Conservation (phyloP, 352 stramenopile genomes). For the Phytophthora kernoviae region DNA sequence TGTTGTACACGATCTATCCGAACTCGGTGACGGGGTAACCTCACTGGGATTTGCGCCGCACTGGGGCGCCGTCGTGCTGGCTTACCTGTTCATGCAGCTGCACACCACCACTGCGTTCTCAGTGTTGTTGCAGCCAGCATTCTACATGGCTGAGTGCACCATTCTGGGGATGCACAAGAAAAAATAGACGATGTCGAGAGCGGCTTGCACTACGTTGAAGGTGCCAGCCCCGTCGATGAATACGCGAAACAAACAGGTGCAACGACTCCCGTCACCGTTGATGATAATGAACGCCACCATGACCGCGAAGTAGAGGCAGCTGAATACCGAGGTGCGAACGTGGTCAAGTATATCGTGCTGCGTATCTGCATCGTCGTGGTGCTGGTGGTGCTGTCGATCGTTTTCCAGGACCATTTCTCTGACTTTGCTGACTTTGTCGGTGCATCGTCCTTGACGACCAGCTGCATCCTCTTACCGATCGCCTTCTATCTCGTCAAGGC, state of each 20-base stretch:
- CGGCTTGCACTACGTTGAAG: slow-evolving; percentile 29
- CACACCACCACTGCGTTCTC: slow-evolving; percentile 45
- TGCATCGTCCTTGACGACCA: slow-evolving; percentile 45
- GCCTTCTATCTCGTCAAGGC: slow-evolving; percentile 49
- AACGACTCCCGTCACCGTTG: slow-evolving; percentile 19
- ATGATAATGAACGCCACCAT: slow-evolving; percentile 38
- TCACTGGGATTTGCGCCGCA: slow-evolving; percentile 41
- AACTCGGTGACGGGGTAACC: slow-evolving; percentile 36
- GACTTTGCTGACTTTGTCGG: slow-evolving; percentile 57
- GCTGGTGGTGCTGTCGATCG: slow-evolving; percentile 42
- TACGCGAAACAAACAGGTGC: slow-evolving; percentile 18
- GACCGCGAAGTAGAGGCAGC: slow-evolving; percentile 29
- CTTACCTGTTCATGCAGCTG: slow-evolving; percentile 32
- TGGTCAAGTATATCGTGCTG: slow-evolving; percentile 46
- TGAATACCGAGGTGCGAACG: slow-evolving; percentile 45
- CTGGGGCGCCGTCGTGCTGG: slow-evolving; percentile 31
- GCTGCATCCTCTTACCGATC: slow-evolving; percentile 41
- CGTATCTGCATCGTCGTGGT: slow-evolving; percentile 50
- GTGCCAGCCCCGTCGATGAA: slow-evolving; percentile 25
- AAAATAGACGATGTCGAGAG: slow-evolving; percentile 28
- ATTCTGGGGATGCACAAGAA: slow-evolving; percentile 49
- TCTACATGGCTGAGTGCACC: slow-evolving; percentile 42
- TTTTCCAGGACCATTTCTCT: slow-evolving; percentile 52
- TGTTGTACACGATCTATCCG: slow-evolving; percentile 58
- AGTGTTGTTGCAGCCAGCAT: slow-evolving; percentile 41